These are phyloP conservation scores for Ciborinia camelliae DNA, from an alignment of 2,329 filamentous ascomycete genomes.

Conservation along the genomic window DNA sequence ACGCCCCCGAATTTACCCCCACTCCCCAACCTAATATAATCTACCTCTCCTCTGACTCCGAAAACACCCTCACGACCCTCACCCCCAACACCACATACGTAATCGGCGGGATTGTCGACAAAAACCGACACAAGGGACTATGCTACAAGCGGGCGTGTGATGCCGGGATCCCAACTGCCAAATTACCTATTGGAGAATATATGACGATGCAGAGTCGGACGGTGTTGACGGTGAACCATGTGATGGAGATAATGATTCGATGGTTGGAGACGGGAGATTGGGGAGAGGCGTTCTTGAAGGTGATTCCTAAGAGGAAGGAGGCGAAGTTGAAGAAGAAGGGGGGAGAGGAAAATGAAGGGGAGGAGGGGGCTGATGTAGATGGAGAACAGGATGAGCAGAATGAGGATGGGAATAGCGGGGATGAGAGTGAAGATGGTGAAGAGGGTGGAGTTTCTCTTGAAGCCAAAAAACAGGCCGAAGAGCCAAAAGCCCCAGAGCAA, in stretches of 20 bases:
- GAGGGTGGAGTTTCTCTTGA: slow-evolving; percentile 7
- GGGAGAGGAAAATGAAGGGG: slow-evolving; percentile 29
- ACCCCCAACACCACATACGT: slow-evolving; percentile 90
- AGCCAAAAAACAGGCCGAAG: not conserved
- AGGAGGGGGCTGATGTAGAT: slow-evolving; percentile 31
- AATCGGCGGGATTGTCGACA: slow-evolving; percentile 90
- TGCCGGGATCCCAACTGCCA: slow-evolving; percentile 78
- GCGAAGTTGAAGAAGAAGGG: slow-evolving; percentile 55
- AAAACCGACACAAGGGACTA: slow-evolving; percentile 91
- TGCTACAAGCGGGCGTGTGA: slow-evolving; percentile 80
- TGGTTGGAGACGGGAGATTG: slow-evolving; percentile 91
- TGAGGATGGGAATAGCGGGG: not conserved
- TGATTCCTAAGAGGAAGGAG: slow-evolving; percentile 89
- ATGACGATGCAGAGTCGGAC: slow-evolving; percentile 84
- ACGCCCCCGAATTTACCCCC: slow-evolving; percentile 64
- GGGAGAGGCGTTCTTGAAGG: slow-evolving; percentile 81
- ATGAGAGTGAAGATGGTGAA: slow-evolving; percentile 11
- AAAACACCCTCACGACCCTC: slow-evolving; percentile 74
- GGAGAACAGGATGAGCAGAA: slow-evolving; percentile 5
- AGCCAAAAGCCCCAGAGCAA: not conserved
- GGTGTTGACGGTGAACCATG: slow-evolving; percentile 91
- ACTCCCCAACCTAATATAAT: too few relatives aligned
- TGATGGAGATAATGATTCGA: slow-evolving; percentile 91
- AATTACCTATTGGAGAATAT: slow-evolving; percentile 91
- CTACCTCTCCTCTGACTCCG: slow-evolving; percentile 91